Conservation (phyloP, 352 stramenopile species). For the Phytophthora hybrid region DNA sequence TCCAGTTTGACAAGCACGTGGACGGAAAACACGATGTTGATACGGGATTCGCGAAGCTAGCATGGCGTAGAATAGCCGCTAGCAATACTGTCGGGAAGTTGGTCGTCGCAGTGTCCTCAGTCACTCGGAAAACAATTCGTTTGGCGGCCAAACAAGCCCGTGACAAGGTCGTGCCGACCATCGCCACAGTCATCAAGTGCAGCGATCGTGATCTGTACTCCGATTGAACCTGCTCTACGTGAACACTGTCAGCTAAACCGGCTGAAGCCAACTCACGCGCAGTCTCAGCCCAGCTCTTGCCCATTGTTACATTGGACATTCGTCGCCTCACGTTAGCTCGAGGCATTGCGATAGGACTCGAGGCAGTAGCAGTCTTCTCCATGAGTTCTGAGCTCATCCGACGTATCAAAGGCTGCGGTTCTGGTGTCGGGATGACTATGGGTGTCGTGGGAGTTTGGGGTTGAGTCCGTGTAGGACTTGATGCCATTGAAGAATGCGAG, state of each 20-base stretch:
- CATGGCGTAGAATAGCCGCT: constrained; percentile 49
- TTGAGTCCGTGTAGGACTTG: not conserved
- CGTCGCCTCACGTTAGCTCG: not conserved
- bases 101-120: constrained; percentile 31
- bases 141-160: constrained; percentile 43
- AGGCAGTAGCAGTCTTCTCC: not conserved
- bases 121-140: constrained; percentile 54
- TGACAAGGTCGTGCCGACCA: constrained; percentile 34
- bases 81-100: constrained; percentile 56
- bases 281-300: constrained; percentile 12
- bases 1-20: constrained; percentile 32
- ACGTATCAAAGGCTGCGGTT: not conserved
- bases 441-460: not conserved
- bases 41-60: constrained; percentile 38
- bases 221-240: constrained; percentile 4
- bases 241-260: not conserved
- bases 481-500: not conserved
- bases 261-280: constrained; percentile 3
- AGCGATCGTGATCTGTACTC: constrained; percentile 15
- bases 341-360: not conserved
- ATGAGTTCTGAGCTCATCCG: constrained; percentile 12
- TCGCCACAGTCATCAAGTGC: constrained; percentile 10
- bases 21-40: constrained; percentile 13
- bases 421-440: too few species aligned
- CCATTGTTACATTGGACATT: constrained; percentile 6